Conservation (phyloP, 805 yeast species). For the Spathaspora arborariae region DNA sequence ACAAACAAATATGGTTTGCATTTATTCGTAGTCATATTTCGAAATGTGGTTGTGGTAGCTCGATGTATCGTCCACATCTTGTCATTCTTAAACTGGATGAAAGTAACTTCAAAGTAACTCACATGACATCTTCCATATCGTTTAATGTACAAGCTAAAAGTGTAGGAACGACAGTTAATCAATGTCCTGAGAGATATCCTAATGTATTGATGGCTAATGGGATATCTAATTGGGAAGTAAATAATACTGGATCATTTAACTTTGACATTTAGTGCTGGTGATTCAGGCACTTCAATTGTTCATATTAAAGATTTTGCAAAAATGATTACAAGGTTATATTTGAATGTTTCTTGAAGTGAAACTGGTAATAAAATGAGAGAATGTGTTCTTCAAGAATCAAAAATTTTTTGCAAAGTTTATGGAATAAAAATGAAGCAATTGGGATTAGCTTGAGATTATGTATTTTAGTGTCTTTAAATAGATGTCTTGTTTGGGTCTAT, state of each 20-base stretch:
- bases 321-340: not conserved
- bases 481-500: too few relatives aligned
- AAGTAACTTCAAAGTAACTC: conserved; percentile 20
- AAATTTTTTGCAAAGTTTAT: not conserved
- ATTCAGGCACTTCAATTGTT: conserved; percentile 28
- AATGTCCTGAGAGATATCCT: conserved; percentile 23
- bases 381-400: not conserved
- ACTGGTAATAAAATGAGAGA: not conserved
- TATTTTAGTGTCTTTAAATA: too few relatives aligned
- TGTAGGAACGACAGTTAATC: conserved; percentile 19
- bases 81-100: conserved; percentile 22
- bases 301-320: conserved; percentile 16
- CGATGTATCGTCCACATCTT: conserved; percentile 38
- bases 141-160: conserved; percentile 29
- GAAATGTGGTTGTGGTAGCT: conserved; percentile 35
- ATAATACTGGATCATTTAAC: conserved; percentile 21
- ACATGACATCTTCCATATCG: conserved; percentile 28
- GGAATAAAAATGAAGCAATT: not conserved
- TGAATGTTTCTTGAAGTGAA: not conserved
- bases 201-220: conserved; percentile 36
- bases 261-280: conserved; percentile 33
- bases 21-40: conserved; percentile 36
- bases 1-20: conserved; percentile 32
- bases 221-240: conserved; percentile 20
- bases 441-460: too few relatives aligned